These are phyloP conservation scores for Candida anutae DNA, from an alignment of 1,139 yeast species.

Conservation along the genomic window DNA sequence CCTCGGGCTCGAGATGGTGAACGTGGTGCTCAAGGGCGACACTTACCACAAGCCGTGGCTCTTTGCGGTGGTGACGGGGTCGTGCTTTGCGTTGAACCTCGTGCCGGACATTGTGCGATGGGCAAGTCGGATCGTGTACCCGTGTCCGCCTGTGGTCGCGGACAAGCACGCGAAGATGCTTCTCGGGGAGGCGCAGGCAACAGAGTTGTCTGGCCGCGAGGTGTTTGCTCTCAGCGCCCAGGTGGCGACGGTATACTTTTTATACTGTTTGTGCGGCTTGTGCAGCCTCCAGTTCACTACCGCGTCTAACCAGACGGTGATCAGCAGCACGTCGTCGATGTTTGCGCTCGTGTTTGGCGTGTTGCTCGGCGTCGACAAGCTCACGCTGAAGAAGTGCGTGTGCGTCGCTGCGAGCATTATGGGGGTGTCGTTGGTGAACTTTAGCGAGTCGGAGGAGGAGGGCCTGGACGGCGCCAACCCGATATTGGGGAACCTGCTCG, in stretches of 20 bases:
- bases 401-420: constrained; percentile 38
- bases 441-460: constrained; percentile 21
- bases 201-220: constrained; percentile 20
- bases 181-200: too few relatives aligned
- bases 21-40: constrained; percentile 39
- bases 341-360: constrained; percentile 43
- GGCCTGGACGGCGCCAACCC: constrained; percentile 24
- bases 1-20: constrained; percentile 41
- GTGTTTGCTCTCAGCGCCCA: constrained; percentile 28
- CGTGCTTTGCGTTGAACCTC: constrained; percentile 37
- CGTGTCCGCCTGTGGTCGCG: background rate
- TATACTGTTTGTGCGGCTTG: constrained; percentile 34
- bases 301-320: constrained; percentile 46
- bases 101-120: constrained; percentile 25
- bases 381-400: constrained; percentile 32
- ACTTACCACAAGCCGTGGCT: constrained; percentile 42
- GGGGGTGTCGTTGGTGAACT: constrained; percentile 43
- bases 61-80: constrained; percentile 39
- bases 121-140: background rate
- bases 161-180: background rate
- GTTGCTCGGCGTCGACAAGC: constrained; percentile 29
- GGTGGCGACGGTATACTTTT: constrained; percentile 34
- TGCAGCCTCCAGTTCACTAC: constrained; percentile 40
- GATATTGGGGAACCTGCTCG: constrained; percentile 36
- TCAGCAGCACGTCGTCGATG: constrained; percentile 45